Base-by-base conservation (phyloP, 2,329 filamentous ascomycete species). In the Colletotrichum spinosum region DNA sequence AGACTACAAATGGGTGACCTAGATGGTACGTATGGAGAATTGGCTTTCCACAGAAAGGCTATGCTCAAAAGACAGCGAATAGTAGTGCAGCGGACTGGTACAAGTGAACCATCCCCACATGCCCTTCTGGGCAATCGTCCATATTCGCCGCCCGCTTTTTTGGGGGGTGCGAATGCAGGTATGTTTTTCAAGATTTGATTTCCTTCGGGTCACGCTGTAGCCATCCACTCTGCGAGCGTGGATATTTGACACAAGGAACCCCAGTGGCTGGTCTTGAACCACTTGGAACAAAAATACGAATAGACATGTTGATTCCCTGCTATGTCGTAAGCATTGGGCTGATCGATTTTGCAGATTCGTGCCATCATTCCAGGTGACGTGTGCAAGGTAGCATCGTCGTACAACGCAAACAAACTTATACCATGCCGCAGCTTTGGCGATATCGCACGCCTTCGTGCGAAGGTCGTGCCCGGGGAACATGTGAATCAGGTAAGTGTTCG, bases 31-130 rank as follows among this genome's bases (percentile, higher is more conserved):
- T 17, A 25, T 25, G 3, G 25, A 25, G 4, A 5, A 25, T 25
- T 5, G 4, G 25, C 4, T 25, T 25, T 25, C 4, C 25, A 25
- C 25, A 25, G 25, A 5, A 25, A 25, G 25, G 25, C 25, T 4
- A 25, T 25, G 5, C 4, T 25, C 4, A 4, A 25, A 25, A 25
- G 25, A 25, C 4, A 1, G 4, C 4, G 4, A 25, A 80, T 9
- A 80, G 45, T 6, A 72, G 69, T 7, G 74, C 68, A 3, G 78
- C 71, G 13, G 71, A 69, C 53, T 74, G 74, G 52, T 76, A 75
- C 6, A 73, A 60, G 3, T 69, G 68, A 8, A 70, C 77, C 57
- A 65, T 65, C 2, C 39, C 44, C 5, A 71, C 34, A 6, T 67
- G 68, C 2, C 42, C 57, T 9, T 65, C 44, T 10, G 34, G 46